Conservation (phyloP, 2,329 filamentous ascomycete genomes). For the Claviceps lovelessii region DNA sequence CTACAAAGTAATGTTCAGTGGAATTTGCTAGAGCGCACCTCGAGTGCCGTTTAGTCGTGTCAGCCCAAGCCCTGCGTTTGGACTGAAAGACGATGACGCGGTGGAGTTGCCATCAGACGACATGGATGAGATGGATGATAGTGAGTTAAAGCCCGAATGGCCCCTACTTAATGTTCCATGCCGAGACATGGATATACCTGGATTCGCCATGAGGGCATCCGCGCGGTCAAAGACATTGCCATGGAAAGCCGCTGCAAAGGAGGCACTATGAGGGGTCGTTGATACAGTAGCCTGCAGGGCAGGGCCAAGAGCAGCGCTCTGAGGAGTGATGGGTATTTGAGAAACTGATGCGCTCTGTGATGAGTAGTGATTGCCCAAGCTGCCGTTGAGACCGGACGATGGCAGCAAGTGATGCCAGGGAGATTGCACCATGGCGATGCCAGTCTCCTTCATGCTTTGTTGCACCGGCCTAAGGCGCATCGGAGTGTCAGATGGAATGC, state of each 20-base stretch:
- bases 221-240: conserved; percentile 48
- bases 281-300: conserved; percentile 83
- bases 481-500: conserved; percentile 53
- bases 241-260: conserved; percentile 39
- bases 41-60: conserved; percentile 23
- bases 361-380: conserved; percentile 11
- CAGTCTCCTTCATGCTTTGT: conserved; percentile 67
- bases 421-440: conserved; percentile 50
- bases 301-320: conserved; percentile 77
- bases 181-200: conserved; percentile 44
- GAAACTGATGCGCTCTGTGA: conserved; percentile 16
- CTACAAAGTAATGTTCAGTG: neutral
- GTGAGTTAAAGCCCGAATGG: conserved; percentile 24
- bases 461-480: conserved; percentile 67
- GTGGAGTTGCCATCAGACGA: conserved; percentile 25
- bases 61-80: conserved; percentile 19
- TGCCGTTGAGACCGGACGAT: conserved; percentile 6
- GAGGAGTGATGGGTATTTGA: conserved; percentile 60
- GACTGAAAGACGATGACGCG: conserved; percentile 17
- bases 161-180: conserved; percentile 31
- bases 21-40: conserved; percentile 19
- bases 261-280: conserved; percentile 47
- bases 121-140: conserved; percentile 28
- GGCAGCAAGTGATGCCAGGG: conserved; percentile 37
- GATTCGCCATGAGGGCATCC: conserved; percentile 41